Base-by-base conservation (phyloP, 2,329 filamentous ascomycete species). In the Bipolaris zeicola region DNA sequence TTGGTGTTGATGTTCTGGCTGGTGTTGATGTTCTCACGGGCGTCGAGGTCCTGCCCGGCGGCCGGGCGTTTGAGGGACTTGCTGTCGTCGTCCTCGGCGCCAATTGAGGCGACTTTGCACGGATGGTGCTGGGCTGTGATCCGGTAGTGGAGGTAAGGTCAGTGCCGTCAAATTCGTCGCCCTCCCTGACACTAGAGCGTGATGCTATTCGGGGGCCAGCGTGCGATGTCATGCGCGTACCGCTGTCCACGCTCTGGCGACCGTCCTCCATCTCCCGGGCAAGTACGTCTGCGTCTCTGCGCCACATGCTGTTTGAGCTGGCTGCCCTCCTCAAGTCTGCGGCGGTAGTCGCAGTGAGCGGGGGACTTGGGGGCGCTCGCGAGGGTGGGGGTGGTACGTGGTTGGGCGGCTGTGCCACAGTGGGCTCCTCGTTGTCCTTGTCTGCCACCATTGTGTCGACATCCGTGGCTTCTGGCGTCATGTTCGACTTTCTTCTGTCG, bases 301-400 rank as follows among this genome's bases (percentile, higher is more conserved):
- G 74, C 36, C 76, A 73, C 67, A 79, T 78, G 67, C 77, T 80
- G 62, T 76, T 77, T 8, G 73, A 74, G 58, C 79, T 82, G 34
- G 75, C 76, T 38, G 78, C 75, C 63, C 80, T 74, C 55, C 75
- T 70, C 34, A 80, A 64, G 39, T 82, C 79, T 16, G 76, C 75
- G n/a, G 63, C 67, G 10, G 67, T 71, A 5, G 69, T 71, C n/a
- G 68, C 68, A 7, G 79, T 81, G 49, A 81, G 73, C 18, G 80
- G 80, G 38, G 80, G 80, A 56, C 80, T 82, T 20, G 80, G 81
- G 10, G 80, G 80, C 50, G 77, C 71, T 8, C 73, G 71, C 18
- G 63, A 65, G 5, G 64, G 65, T 28, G 61, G 61, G 8, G 67
- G 64, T 22, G 63, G 56, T 54, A 60, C 57, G 47, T 58, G 62